These are phyloP conservation scores for Boletus barrowsii DNA, from an alignment of 768 basidiomycete genomes.

Conservation along the genomic window DNA sequence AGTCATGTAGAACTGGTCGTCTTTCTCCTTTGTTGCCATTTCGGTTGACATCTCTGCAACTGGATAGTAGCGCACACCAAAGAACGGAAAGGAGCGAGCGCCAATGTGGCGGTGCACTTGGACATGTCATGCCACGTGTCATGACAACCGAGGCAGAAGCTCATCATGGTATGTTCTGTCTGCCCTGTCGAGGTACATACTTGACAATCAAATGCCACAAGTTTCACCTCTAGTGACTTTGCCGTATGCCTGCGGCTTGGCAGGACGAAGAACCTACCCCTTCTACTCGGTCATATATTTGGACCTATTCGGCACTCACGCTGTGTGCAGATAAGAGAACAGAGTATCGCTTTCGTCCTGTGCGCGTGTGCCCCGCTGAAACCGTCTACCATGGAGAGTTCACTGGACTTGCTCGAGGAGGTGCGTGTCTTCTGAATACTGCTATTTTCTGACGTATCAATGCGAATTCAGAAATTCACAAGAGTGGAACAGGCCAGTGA, in stretches of 20 bases:
- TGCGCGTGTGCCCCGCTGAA: neutral
- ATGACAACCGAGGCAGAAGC: conserved; percentile 1
- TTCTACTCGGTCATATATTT: conserved; percentile 1
- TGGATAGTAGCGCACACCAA: no score
- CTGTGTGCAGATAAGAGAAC: neutral
- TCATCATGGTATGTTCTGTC: no score
- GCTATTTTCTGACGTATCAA: neutral
- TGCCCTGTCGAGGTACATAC: neutral
- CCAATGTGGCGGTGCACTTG: conserved; percentile 16
- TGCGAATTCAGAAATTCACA: conserved; percentile 47
- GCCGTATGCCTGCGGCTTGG: neutral
- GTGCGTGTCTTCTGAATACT: conserved; percentile 10
- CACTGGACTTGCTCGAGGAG: conserved; percentile 30
- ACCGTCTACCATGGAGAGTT: conserved; percentile 16
- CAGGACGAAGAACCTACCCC: neutral
- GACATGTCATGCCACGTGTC: conserved; percentile 13
- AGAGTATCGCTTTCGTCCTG: neutral
- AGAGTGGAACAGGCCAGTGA: conserved; percentile 57
- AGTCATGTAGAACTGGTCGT: conserved; percentile 17
- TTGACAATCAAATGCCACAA: conserved; percentile 8
- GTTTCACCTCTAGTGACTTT: conserved; percentile 3
- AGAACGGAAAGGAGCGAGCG: no score
- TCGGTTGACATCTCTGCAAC: neutral
- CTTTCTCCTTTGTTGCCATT: conserved; percentile 2
- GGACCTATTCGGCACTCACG: conserved; percentile 5